A percentile compares a stretch with the other conserved stretches of the same genome.
Evolutionary conservation across 805 yeast genomes (phyloP).

Genomic region (Candida methanosorbosa): DNA sequence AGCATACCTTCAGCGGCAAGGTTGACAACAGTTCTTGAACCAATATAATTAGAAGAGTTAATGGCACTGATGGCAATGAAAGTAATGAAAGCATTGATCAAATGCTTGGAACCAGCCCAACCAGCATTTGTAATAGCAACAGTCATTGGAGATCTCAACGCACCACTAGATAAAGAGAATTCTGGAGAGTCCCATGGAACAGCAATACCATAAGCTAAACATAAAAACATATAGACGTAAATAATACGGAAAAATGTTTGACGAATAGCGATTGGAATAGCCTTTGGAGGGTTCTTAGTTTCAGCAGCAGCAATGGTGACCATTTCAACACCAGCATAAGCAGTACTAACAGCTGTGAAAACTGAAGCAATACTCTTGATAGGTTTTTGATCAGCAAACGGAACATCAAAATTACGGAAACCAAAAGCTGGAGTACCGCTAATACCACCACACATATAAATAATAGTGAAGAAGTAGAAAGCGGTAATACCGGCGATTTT

Average conservation of each 20-base stretch:
- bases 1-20: constrained; percentile 55
- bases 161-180: constrained; percentile 26
- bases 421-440: constrained; percentile 30
- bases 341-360: constrained; percentile 49
- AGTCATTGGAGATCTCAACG: constrained; percentile 41
- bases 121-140: constrained; percentile 42
- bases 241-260: constrained; percentile 48
- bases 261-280: constrained; percentile 45
- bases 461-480: constrained; percentile 33
- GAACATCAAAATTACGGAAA: constrained; percentile 44
- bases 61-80: constrained; percentile 61
- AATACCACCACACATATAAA: constrained; percentile 22
- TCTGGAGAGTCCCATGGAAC: constrained; percentile 48
- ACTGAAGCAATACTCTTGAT: constrained; percentile 38
- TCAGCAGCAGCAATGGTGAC: constrained; percentile 51
- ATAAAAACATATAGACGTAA: constrained; percentile 42
- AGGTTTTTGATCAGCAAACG: constrained; percentile 49
- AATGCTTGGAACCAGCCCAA: constrained; percentile 42
- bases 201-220: constrained; percentile 49
- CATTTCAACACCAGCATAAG: constrained; percentile 48
- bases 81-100: constrained; percentile 54
- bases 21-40: constrained; percentile 57
- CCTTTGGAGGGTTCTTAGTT: constrained; percentile 40
- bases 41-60: constrained; percentile 61
- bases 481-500: constrained; percentile 30